Percentiles rank a stretch among this genome's conserved stretches.
Evolutionary conservation across 495 filamentous ascomycete genomes (phyloP).

Genomic region (Trichoderma asperelloides): DNA sequence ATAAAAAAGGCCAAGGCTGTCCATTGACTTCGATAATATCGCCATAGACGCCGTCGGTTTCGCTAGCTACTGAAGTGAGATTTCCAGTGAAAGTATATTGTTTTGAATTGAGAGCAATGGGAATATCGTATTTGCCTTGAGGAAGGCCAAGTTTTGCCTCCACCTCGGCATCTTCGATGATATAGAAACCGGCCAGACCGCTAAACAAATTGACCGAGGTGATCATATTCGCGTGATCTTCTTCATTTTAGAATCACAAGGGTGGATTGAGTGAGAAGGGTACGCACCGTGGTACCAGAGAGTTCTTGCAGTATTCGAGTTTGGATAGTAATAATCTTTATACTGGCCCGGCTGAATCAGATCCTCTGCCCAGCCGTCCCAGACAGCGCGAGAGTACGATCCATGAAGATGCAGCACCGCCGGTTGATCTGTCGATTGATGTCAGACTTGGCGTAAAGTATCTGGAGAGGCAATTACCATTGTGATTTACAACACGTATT

Average conservation of each 20-base stretch:
- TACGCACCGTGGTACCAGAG: constrained; percentile 48
- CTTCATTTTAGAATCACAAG: not conserved
- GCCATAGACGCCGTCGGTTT: constrained; percentile 39
- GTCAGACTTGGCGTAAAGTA: not conserved
- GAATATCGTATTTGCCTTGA: constrained; percentile 41
- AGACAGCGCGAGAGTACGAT: constrained; percentile 30
- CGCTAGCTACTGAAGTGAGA: constrained; percentile 28
- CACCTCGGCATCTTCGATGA: constrained; percentile 29
- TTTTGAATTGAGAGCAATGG: constrained; percentile 40
- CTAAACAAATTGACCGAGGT: constrained; percentile 47
- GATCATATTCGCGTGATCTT: constrained; percentile 15
- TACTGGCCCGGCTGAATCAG: constrained; percentile 37
- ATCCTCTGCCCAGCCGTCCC: constrained; percentile 52
- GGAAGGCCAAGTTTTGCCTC: constrained; percentile 39
- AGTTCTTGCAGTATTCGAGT: constrained; percentile 37
- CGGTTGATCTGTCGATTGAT: constrained; percentile 2
- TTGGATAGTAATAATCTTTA: constrained; percentile 55
- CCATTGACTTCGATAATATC: constrained; percentile 50
- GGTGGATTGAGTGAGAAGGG: constrained; percentile 27
- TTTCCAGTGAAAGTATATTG: constrained; percentile 39
- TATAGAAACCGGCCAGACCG: constrained; percentile 41
- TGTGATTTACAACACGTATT: constrained; percentile 32
- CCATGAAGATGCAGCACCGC: constrained; percentile 37
- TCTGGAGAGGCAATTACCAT: not conserved
- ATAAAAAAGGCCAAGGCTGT: constrained; percentile 45